Evolutionary conservation across 2,329 filamentous ascomycete species (phyloP), one percentile per base, ranked within the genome.

Genomic region (Alternaria solani): DNA sequence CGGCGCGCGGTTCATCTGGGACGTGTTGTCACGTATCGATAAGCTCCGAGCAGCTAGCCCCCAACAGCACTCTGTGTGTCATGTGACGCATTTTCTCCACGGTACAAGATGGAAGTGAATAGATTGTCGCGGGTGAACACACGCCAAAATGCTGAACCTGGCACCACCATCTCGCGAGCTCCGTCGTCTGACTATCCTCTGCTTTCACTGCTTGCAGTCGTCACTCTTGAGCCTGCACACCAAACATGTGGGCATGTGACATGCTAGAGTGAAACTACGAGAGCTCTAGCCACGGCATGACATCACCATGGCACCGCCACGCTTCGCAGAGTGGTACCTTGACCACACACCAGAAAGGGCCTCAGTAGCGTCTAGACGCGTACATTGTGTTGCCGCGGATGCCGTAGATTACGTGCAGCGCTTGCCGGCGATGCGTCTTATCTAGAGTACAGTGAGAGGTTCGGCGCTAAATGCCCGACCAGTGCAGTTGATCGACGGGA

Each of bases 21-120:
- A 51, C 47, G 54, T 57, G 49, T 12, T 32, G 18, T 49, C 44
- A 5, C 9, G 39, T 64, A 64, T 64, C 62, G 62, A 64, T 64
- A 64, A 64, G 53, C 23, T 14, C 36, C 20, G 18, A 6, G 11
- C 18, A 11, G 23, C 38, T 18, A 12, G 12, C 5, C 12, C 5
- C 14, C 12, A 36, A 14, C 12, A 12, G 12, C 12, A 36, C 12
- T 36, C 14, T 36, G n/a, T 6, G 32, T 36, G 11, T 36, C 11
- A 14, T 36, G 32, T 36, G 32, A 36, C 32, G 28, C 9, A 8
- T 11, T 30, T 23, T 23, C 20, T 23, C 20, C 20, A 4, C 20
- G 20, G 20, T 23, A 2, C 20, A 23, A 23, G 20, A 23, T 23
- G 20, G 20, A 23, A 23, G 20, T 23, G 20, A 23, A 23, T 23